Conservation (phyloP, 768 basidiomycete genomes). For the Ephemerocybe angulata region DNA sequence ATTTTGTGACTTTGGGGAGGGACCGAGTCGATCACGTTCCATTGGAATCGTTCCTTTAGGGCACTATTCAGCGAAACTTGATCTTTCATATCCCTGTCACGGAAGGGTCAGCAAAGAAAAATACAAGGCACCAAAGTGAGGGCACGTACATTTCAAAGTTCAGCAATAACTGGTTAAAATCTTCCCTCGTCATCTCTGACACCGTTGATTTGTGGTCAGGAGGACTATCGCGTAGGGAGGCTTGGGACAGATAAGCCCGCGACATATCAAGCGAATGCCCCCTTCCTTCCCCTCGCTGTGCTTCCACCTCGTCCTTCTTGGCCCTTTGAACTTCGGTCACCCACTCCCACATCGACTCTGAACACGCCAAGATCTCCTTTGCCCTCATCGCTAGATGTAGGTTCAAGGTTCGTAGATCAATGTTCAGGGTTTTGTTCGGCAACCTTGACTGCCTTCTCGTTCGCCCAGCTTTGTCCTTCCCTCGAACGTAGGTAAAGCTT, state of each 20-base stretch:
- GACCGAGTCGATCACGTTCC: slow-evolving; percentile 38
- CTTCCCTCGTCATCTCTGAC: slow-evolving; percentile 48
- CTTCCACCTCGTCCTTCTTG: slow-evolving; percentile 10
- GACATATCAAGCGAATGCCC: slow-evolving; percentile 13
- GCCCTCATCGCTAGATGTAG: slow-evolving; percentile 60
- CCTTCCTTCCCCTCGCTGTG: neutral
- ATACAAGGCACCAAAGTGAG: neutral
- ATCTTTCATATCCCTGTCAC: slow-evolving; percentile 61
- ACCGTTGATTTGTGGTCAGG: slow-evolving; percentile 3
- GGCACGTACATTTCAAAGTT: slow-evolving; percentile 59
- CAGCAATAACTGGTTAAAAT: slow-evolving; percentile 56
- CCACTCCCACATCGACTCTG: slow-evolving; percentile 82
- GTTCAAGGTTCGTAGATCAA: slow-evolving; percentile 58
- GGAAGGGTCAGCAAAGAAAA: slow-evolving; percentile 1
- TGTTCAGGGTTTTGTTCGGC: slow-evolving; percentile 51
- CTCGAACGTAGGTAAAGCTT: slow-evolving; percentile 19
- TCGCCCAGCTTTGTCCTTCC: slow-evolving; percentile 11
- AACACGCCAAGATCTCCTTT: slow-evolving; percentile 64
- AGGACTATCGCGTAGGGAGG: neutral
- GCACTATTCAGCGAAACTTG: slow-evolving; percentile 45
- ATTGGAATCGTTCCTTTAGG: slow-evolving; percentile 47
- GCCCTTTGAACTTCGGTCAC: slow-evolving; percentile 46
- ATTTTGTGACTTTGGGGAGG: slow-evolving; percentile 48
- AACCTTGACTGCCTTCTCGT: slow-evolving; percentile 32
- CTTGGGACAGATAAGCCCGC: neutral